Percentiles rank a stretch among this genome's conserved stretches.
phyloP scores from a whole-genome alignment of 1,284 basidiomycete species.

The Polyporus tsugae region DNA sequence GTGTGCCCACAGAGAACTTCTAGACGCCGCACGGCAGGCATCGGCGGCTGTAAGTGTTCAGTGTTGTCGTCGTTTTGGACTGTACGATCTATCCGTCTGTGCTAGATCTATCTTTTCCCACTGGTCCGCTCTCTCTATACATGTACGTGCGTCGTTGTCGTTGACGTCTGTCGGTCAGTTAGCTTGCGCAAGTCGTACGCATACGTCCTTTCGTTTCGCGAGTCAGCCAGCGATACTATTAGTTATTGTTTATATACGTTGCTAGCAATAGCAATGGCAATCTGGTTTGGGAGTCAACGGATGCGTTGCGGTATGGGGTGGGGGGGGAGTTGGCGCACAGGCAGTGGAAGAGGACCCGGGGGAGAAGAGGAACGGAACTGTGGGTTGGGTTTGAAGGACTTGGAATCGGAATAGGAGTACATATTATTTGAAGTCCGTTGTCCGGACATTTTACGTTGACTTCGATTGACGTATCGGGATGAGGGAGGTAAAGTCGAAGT shows the following conservation, averaged over 20 bases:
- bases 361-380: not conserved
- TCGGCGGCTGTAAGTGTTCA: not conserved
- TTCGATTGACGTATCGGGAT: slow-evolving; percentile 1
- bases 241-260: slow-evolving; percentile 25
- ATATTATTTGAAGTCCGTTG: not conserved
- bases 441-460: not conserved
- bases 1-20: slow-evolving; percentile 43
- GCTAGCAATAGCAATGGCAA: slow-evolving; percentile 11
- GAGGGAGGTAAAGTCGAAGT: not conserved
- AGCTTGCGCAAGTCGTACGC: slow-evolving; percentile 31
- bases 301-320: not conserved
- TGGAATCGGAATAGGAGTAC: not conserved
- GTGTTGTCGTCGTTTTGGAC: slow-evolving; percentile 13
- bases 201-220: slow-evolving; percentile 31
- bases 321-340: not conserved
- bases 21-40: slow-evolving; percentile 30
- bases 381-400: not conserved
- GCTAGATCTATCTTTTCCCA: slow-evolving; percentile 11
- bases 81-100: slow-evolving; percentile 25
- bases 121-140: not conserved
- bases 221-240: slow-evolving; percentile 5
- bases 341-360: not conserved
- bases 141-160: slow-evolving; percentile 9
- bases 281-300: slow-evolving; percentile 20
- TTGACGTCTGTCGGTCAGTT: slow-evolving; percentile 24